Conservation (phyloP, 805 yeast species). For the Ogataea wickerhamii region DNA sequence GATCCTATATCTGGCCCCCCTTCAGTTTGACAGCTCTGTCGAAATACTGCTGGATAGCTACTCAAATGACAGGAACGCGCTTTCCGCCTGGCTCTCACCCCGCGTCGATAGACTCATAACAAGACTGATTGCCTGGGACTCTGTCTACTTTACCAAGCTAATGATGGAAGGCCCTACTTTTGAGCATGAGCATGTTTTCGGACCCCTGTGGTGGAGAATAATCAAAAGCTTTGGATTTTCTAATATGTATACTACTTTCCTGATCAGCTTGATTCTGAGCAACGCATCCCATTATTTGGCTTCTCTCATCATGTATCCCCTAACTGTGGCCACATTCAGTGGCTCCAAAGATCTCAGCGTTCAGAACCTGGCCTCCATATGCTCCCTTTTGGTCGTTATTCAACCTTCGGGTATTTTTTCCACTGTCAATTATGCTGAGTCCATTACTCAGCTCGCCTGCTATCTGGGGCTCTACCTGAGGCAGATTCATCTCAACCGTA, state of each 20-base stretch:
- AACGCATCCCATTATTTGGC: slow-evolving; percentile 52
- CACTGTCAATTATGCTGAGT: slow-evolving; percentile 73
- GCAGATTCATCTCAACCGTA: slow-evolving; percentile 27
- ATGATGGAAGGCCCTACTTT: slow-evolving; percentile 50
- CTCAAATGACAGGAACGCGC: slow-evolving; percentile 10
- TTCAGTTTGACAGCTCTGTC: slow-evolving; percentile 49
- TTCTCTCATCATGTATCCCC: slow-evolving; percentile 43
- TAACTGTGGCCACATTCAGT: slow-evolving; percentile 36
- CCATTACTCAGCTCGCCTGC: slow-evolving; percentile 58
- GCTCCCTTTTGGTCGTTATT: slow-evolving; percentile 44
- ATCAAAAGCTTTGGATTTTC: slow-evolving; percentile 19
- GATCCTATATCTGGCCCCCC: slow-evolving; percentile 39
- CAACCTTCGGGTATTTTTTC: slow-evolving; percentile 82
- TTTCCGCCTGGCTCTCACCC: slow-evolving; percentile 2
- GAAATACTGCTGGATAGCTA: slow-evolving; percentile 32
- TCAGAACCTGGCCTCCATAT: slow-evolving; percentile 11
- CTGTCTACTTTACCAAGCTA: slow-evolving; percentile 66
- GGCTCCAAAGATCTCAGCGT: slow-evolving; percentile 1
- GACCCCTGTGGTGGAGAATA: slow-evolving; percentile 69
- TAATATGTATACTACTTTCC: slow-evolving; percentile 43
- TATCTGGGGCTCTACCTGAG: slow-evolving; percentile 55
- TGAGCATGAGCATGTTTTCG: slow-evolving; percentile 91
- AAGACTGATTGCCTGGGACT: slow-evolving; percentile 77
- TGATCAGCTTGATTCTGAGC: slow-evolving; percentile 46
- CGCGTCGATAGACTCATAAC: slow-evolving; percentile 34